phyloP scores from a whole-genome alignment of 176 grass and related monocot species.

The Triticum urartu region DNA sequence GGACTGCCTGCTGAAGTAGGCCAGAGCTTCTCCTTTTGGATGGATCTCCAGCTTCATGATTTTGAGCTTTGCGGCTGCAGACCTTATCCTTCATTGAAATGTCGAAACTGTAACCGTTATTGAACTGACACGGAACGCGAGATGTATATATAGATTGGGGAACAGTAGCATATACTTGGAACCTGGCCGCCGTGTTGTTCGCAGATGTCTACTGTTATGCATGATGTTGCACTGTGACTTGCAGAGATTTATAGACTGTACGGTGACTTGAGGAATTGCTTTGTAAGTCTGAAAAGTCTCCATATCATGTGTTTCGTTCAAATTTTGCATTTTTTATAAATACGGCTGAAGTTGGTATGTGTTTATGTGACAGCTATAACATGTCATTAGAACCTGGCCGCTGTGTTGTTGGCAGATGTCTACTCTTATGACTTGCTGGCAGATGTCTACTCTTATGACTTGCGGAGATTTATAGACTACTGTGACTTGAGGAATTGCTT shows the following conservation, averaged over 20 bases:
- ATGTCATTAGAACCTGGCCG: neutral
- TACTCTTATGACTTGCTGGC: no score
- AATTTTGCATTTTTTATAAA: neutral
- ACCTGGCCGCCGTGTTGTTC: neutral
- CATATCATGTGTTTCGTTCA: neutral
- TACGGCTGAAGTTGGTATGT: no score
- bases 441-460: no score
- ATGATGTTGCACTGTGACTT: neutral
- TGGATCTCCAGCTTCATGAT: constrained; percentile 56
- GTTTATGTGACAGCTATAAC: no score
- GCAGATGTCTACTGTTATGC: neutral
- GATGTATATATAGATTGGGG: neutral
- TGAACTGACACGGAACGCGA: neutral
- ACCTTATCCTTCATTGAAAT: constrained; percentile 1
- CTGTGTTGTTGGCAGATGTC: no score
- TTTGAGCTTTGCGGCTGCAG: constrained; percentile 58
- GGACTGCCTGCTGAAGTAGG: constrained; percentile 58
- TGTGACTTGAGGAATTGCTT: no score
- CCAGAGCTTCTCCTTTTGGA: neutral
- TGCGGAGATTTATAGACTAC: no score
- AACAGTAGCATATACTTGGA: neutral
- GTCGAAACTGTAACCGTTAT: neutral
- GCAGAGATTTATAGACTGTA: neutral
- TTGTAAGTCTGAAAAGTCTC: neutral
- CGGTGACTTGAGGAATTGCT: neutral